Percentiles rank a stretch among this genome's conserved stretches.
These are phyloP conservation scores for Cicer yamashitae DNA, from an alignment of 306 rosid species.

Conservation along the genomic window DNA sequence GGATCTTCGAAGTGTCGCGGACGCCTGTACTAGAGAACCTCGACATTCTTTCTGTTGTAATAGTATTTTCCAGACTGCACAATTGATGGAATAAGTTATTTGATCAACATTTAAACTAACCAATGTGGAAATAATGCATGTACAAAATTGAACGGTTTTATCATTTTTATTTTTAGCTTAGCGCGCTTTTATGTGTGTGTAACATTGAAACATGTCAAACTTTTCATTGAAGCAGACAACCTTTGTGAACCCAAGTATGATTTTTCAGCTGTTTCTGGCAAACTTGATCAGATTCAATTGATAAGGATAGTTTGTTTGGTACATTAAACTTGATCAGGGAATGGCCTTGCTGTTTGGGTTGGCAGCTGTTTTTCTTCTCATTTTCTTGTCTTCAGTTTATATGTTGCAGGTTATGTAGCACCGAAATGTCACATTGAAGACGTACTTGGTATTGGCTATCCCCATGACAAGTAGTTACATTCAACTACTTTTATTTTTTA, in stretches of 20 bases:
- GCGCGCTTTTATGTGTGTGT: no score
- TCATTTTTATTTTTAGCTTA: background rate
- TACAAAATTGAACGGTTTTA: background rate
- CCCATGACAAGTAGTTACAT: no score
- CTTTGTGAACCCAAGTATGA: background rate
- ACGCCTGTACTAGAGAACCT: constrained; percentile 54
- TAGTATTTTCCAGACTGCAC: constrained; percentile 25
- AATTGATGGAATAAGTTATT: constrained; percentile 21
- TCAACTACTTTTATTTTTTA: no score
- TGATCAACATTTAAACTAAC: constrained; percentile 17
- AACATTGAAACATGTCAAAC: background rate
- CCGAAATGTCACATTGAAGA: no score
- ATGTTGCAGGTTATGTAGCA: no score
- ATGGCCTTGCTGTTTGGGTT: no score
- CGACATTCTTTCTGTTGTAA: constrained; percentile 4
- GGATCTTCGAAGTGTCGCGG: constrained; percentile 66
- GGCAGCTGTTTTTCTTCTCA: no score
- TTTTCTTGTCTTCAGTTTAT: no score
- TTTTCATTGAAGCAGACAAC: background rate
- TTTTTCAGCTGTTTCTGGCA: background rate
- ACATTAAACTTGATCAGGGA: no score
- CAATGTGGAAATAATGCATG: background rate
- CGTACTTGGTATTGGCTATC: no score
- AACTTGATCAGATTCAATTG: background rate
- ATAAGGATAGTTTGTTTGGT: background rate